Conservation (phyloP, 2,329 filamentous ascomycete genomes). For the Monilinia laxa region DNA sequence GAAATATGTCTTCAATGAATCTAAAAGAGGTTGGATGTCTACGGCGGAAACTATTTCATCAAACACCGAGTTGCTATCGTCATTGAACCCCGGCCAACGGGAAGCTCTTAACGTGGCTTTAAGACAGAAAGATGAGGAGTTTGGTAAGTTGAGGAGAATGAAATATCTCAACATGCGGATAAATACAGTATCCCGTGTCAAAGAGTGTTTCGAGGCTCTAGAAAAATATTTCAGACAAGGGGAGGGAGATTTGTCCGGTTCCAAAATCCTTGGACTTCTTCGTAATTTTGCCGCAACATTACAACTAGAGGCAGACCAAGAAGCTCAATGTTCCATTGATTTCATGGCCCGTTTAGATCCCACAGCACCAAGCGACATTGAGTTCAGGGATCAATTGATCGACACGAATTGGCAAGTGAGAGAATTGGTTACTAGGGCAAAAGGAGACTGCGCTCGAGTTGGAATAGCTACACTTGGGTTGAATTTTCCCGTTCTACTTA, state of each 20-base stretch:
- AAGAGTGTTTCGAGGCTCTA: not conserved
- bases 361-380: not conserved
- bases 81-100: not conserved
- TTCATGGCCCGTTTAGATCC: not conserved
- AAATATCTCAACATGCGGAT: not conserved
- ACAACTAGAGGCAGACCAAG: constrained; percentile 3
- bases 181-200: not conserved
- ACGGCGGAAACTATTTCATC: not conserved
- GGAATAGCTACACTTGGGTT: not conserved
- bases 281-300: not conserved
- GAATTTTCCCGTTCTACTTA: not conserved
- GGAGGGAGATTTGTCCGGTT: not conserved
- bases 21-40: not conserved
- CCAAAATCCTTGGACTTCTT: not conserved
- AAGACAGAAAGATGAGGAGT: not conserved
- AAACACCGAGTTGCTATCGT: not conserved
- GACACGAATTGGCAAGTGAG: not conserved
- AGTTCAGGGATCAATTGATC: not conserved
- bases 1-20: constrained; percentile 5
- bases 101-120: not conserved
- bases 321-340: constrained; percentile 2
- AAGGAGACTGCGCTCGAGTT: not conserved
- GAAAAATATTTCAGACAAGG: not conserved
- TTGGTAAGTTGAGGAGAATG: not conserved
- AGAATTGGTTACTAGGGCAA: not conserved